Evolutionary conservation across 768 basidiomycete species (phyloP), one percentile per base, ranked within the genome.

Genomic region (Phylloporus arenicola): DNA sequence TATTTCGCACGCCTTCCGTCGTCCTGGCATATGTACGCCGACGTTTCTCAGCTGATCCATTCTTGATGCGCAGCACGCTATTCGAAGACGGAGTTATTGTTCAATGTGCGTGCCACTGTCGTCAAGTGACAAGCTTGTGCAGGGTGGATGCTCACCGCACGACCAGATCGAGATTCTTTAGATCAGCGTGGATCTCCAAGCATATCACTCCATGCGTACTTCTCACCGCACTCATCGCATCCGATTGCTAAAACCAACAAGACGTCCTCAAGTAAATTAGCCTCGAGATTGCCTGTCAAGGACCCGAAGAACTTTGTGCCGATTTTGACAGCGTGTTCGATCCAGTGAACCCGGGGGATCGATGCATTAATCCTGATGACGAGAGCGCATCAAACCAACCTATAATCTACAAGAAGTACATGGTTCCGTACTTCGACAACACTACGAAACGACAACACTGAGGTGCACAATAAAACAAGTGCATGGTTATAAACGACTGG

Each of bases 371-470:
- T 16, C 7, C n/a, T 20, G 33, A 16, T 33, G 39, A 14, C 8
- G 29, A 12, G 11, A 3, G 29, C 29, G 29, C 22, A 30, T 33
- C 30, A 33, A 24, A 31, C 38, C 42, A 42, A 47, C 51, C 45
- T 53, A 49, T 25, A 25, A 24, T 62, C 45, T 59, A 64, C 51
- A 52, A 53, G 45, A 58, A 47, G 39, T 60, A 63, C 51, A 60
- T 6, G 10, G 29, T 44, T 29, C 20, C 19, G 27, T 61, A n/a
- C n/a, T 41, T 35, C 34, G 25, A 61, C 47, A 51, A 53, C 51
- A 61, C 52, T 22, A 10, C 27, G 9, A 29, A 29, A 29, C 9
- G 27, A 29, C 27, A 29, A 29, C 9, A 29, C 27, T 29, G 49
- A 20, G 19, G 16, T 13, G 12, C 27, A 40, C 52, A 56, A 54